phyloP scores from a whole-genome alignment of 2,329 filamentous ascomycete species.

The Cytospora piceicola region DNA sequence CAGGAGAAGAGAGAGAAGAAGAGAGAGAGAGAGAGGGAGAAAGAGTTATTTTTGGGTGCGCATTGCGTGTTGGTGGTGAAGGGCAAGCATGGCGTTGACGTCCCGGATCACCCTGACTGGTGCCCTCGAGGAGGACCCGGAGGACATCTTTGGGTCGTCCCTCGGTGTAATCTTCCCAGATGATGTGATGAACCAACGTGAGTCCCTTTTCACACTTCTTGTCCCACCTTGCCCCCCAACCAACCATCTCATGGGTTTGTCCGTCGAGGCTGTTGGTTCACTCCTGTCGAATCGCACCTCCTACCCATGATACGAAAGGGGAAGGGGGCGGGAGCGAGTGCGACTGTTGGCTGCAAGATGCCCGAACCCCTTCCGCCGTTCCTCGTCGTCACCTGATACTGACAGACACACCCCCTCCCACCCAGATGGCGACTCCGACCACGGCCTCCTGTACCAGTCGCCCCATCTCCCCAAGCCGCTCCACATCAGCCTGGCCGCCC shows the following conservation, averaged over 20 bases:
- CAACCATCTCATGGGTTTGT: neutral
- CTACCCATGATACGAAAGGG: too few species aligned
- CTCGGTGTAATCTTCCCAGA: constrained; percentile 70
- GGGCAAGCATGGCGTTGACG: constrained; percentile 50
- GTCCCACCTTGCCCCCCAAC: neutral
- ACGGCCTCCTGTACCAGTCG: constrained; percentile 62
- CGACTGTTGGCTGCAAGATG: neutral
- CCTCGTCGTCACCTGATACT: too few species aligned
- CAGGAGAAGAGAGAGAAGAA: neutral
- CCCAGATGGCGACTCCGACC: constrained; percentile 60
- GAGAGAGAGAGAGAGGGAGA: neutral
- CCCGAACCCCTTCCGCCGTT: too few species aligned
- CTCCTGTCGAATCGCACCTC: neutral
- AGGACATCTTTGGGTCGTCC: constrained; percentile 63
- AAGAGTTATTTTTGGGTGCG: constrained; percentile 17
- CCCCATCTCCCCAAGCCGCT: constrained; percentile 52
- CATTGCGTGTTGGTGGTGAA: neutral
- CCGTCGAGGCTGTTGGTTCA: neutral
- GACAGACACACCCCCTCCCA: too few species aligned
- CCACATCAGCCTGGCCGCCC: constrained; percentile 52
- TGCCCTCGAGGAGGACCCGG: constrained; percentile 47
- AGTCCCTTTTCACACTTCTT: neutral
- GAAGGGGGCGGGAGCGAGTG: neutral
- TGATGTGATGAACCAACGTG: constrained; percentile 63
- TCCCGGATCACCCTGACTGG: constrained; percentile 49